Conservation (phyloP, 2,329 filamentous ascomycete genomes). For the Paradendryphiella salina region DNA sequence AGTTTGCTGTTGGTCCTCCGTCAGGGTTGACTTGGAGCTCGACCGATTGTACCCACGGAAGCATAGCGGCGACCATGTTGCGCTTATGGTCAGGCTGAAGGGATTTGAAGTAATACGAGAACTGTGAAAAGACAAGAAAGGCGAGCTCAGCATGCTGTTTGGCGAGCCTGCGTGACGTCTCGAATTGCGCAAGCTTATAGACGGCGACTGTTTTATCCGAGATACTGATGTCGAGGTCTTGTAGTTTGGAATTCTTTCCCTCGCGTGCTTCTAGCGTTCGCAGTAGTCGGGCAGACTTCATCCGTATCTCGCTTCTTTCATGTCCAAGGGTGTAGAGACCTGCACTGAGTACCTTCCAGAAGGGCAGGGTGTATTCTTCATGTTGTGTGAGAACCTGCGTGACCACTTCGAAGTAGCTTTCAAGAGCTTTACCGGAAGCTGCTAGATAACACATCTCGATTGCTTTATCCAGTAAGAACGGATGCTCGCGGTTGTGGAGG, state of each 20-base stretch:
- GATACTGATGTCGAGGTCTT: conserved; percentile 97
- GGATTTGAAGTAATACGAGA: conserved; percentile 89
- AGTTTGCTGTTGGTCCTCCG: conserved; percentile 84
- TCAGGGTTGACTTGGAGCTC: conserved; percentile 91
- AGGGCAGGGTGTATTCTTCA: conserved; percentile 78
- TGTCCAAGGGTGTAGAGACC: conserved; percentile 92
- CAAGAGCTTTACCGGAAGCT: conserved; percentile 77
- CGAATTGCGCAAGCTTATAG: conserved; percentile 96
- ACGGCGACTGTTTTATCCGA: conserved; percentile 98
- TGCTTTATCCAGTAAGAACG: conserved; percentile 83
- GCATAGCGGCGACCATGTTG: conserved; percentile 89
- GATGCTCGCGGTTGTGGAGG: conserved; percentile 83
- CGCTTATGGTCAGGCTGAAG: conserved; percentile 80
- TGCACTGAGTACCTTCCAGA: conserved; percentile 87
- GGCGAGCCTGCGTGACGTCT: conserved; percentile 87
- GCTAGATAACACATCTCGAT: conserved; percentile 89
- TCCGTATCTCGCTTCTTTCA: conserved; percentile 83
- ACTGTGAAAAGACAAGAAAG: conserved; percentile 94
- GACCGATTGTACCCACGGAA: conserved; percentile 95
- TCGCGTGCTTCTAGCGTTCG: conserved; percentile 81
- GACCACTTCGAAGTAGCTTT: conserved; percentile 94
- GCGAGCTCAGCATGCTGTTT: conserved; percentile 87
- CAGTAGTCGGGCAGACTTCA: conserved; percentile 81
- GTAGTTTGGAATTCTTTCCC: conserved; percentile 83
- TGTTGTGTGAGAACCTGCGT: conserved; percentile 83